A percentile compares a stretch with the other conserved stretches of the same genome.
phyloP scores from a whole-genome alignment of 1,139 yeast genomes.

The Lodderomyces oxycetoniae region DNA sequence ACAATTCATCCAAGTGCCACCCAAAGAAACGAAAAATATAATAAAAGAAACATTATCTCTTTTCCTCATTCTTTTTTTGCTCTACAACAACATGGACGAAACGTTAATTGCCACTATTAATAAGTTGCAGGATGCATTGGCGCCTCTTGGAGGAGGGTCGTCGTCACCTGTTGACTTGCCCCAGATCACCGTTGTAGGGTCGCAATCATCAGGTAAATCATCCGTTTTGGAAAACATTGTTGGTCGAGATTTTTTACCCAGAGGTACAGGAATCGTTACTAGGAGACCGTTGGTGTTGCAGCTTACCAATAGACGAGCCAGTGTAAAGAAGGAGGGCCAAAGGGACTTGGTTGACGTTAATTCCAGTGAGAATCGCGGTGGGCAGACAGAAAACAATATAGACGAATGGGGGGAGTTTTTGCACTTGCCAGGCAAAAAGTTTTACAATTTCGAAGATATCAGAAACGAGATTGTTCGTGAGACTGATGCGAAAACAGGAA shows the following conservation, averaged over 20 bases:
- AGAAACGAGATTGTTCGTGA: conserved; percentile 88
- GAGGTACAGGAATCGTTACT: conserved; percentile 95
- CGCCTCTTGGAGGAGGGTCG: conserved; percentile 87
- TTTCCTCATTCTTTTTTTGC: conserved; percentile 1
- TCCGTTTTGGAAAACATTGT: conserved; percentile 92
- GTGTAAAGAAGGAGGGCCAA: conserved; percentile 16
- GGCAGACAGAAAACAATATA: conserved; percentile 64
- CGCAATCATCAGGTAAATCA: conserved; percentile 92
- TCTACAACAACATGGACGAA: conserved; percentile 64
- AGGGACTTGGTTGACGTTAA: conserved; percentile 32
- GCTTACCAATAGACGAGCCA: conserved; percentile 63
- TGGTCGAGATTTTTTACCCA: conserved; percentile 90
- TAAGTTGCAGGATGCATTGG: conserved; percentile 88
- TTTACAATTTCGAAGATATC: conserved; percentile 85
- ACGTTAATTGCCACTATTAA: conserved; percentile 85
- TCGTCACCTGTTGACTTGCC: conserved; percentile 87
- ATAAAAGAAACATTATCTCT: not conserved
- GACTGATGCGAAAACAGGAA: conserved; percentile 92
- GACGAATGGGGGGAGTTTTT: conserved; percentile 99
- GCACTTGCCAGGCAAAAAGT: conserved; percentile 85
- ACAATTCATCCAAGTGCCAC: conserved; percentile 1
- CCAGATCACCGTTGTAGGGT: conserved; percentile 94
- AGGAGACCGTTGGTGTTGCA: conserved; percentile 87
- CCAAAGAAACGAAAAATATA: not conserved
- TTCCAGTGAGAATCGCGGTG: conserved; percentile 36